Conservation (phyloP, 2,329 filamentous ascomycete species). For the Ophiostoma himal-ulmi region DNA sequence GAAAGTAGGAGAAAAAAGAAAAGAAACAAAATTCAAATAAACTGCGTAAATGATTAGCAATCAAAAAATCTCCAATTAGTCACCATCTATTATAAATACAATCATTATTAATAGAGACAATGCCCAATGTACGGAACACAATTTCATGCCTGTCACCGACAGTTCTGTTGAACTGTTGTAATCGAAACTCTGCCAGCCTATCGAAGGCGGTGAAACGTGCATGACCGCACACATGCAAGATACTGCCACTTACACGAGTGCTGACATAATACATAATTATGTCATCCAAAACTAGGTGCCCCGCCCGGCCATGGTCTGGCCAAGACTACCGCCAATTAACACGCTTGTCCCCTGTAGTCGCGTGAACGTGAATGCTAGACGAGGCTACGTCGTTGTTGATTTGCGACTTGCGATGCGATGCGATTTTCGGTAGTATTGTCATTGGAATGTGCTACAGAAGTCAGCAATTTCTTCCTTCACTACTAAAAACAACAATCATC, state of each 20-base stretch:
- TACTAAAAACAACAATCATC: neutral
- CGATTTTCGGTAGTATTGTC: neutral
- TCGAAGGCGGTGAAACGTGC: neutral
- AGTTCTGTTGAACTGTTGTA: neutral
- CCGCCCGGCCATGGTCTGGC: neutral
- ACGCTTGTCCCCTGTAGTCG: neutral
- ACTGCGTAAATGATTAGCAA: neutral
- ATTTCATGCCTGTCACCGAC: neutral
- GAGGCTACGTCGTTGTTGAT: neutral
- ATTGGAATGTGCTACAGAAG: neutral
- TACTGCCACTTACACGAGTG: neutral
- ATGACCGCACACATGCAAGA: too few relatives aligned
- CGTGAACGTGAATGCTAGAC: neutral
- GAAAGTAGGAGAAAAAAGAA: too few relatives aligned
- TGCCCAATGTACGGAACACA: neutral
- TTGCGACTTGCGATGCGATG: neutral
- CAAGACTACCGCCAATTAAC: neutral
- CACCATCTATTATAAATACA: neutral
- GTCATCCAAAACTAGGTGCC: neutral
- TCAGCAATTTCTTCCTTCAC: neutral
- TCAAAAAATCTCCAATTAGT: neutral
- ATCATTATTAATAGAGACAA: neutral
- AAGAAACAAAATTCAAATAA: too few relatives aligned
- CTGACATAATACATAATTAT: neutral
- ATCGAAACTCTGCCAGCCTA: neutral